Evolutionary conservation across 176 grass and related monocot genomes (phyloP), one percentile per base, ranked within the genome.

Genomic region (Oryza glumipatula): DNA sequence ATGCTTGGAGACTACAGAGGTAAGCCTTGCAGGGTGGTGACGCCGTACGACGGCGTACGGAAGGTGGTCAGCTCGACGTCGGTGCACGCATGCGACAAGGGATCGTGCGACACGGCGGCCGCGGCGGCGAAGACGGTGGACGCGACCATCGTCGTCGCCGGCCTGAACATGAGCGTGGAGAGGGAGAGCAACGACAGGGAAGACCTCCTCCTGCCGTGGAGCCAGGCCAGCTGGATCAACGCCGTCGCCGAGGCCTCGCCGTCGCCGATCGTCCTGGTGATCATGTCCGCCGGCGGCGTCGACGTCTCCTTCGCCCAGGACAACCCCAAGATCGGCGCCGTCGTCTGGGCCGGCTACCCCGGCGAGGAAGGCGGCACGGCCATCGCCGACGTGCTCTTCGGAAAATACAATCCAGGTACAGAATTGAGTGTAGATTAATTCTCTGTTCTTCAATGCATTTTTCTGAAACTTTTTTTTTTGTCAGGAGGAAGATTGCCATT

Each of bases 1-100:
- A 91, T 91, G 89, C 76, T 91, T 0, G 89, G 89, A 67, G 85
- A 91, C 54, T 91, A 91, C 85, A 67, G 46, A 84, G 89, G 89
- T 76, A 70, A 43, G 16, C 93, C 93, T 16, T 94, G 93, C 85
- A 89, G 86, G 21, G 67, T 89, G 0, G 67, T 84, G 54, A 89
- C 90, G 19, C 93, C 93, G 0, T 88, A 92, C 78, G 65, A 80
- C 26, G 90, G 66, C 0, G 83, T 90, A 63, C 48, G 28, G 4
- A 88, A 70, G 21, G 60, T 43, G 5, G 84, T 49, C 4, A 90
- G 16, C 0, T 65, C 76, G 63, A 89, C 81, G 64, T 39, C 66
- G 66, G 1, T 85, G 73, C 65, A 81, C n/a, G 49, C 82, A 15
- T 91, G 90, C 60, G 85, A 91, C 71, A 68, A 82, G 1, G 88